Percentiles rank a stretch among this genome's conserved stretches.
Conservation (phyloP, 129 eudicot genomes). For the Artemisia annua region DNA sequence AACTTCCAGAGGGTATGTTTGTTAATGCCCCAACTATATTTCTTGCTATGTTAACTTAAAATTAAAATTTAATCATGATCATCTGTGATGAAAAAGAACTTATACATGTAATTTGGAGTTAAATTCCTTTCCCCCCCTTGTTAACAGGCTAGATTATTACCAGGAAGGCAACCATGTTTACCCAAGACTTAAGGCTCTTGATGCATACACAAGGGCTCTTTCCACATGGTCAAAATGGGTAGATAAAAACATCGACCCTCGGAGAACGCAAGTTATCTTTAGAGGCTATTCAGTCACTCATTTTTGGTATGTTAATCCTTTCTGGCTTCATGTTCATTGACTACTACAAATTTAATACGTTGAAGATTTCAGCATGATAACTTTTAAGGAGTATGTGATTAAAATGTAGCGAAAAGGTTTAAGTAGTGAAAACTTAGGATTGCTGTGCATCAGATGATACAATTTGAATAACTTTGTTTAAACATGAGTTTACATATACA, state of each 20-base stretch:
- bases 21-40: neutral
- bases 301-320: slow-evolving; percentile 58
- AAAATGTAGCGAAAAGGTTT: too few relatives aligned
- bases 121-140: neutral
- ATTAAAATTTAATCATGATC: neutral
- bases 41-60: neutral
- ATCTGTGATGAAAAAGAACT: neutral
- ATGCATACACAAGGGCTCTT: slow-evolving; percentile 84
- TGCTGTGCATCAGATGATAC: neutral
- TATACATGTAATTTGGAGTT: neutral
- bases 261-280: slow-evolving; percentile 72
- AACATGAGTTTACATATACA: neutral
- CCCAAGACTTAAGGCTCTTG: slow-evolving; percentile 81
- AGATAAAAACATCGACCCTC: slow-evolving; percentile 57
- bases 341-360: too few relatives aligned
- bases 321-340: too few relatives aligned
- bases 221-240: slow-evolving; percentile 88
- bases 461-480: neutral
- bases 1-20: slow-evolving; percentile 76
- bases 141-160: slow-evolving; percentile 79
- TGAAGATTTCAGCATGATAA: too few relatives aligned
- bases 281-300: slow-evolving; percentile 91
- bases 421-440: neutral
- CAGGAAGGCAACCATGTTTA: slow-evolving; percentile 89
- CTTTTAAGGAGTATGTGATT: too few relatives aligned